Evolutionary conservation across 2,329 filamentous ascomycete species (phyloP).

Genomic region (Coniochaeta hoffmannii): DNA sequence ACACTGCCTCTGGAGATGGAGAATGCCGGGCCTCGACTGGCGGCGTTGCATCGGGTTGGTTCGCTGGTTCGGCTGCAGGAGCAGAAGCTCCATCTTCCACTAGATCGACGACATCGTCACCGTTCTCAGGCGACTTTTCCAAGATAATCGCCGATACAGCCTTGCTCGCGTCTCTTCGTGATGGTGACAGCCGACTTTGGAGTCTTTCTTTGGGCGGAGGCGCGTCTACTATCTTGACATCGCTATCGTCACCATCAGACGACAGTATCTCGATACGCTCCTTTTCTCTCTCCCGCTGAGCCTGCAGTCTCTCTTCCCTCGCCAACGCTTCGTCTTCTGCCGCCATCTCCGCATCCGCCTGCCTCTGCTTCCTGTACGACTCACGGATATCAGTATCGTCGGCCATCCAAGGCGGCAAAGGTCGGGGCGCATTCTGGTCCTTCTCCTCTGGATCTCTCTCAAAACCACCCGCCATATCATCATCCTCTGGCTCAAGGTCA

Average conservation of each 20-base stretch:
- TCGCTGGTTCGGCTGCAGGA: background rate
- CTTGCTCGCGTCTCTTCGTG: background rate
- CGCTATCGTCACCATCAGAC: slow-evolving; percentile 49
- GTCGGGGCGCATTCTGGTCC: slow-evolving; percentile 40
- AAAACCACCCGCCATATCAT: slow-evolving; percentile 58
- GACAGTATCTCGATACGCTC: slow-evolving; percentile 57
- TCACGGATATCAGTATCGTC: slow-evolving; percentile 60
- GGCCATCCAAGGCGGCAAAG: slow-evolving; percentile 69
- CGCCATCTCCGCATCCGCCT: slow-evolving; percentile 51
- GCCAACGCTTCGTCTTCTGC: slow-evolving; percentile 54
- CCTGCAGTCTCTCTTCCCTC: slow-evolving; percentile 44
- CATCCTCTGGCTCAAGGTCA: slow-evolving; percentile 23
- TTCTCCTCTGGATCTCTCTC: slow-evolving; percentile 37
- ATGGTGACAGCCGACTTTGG: background rate
- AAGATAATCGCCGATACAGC: background rate
- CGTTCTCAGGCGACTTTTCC: background rate
- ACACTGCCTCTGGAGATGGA: slow-evolving; percentile 20
- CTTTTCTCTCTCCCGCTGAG: slow-evolving; percentile 33
- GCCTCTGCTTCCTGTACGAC: slow-evolving; percentile 50
- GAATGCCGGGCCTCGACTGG: slow-evolving; percentile 4
- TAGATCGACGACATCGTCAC: background rate
- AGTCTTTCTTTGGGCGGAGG: slow-evolving; percentile 23
- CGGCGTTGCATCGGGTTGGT: background rate
- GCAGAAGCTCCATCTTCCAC: background rate
- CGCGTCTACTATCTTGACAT: slow-evolving; percentile 50